Base-by-base conservation (phyloP, 768 basidiomycete species). In the Auriscalpium microsporum region DNA sequence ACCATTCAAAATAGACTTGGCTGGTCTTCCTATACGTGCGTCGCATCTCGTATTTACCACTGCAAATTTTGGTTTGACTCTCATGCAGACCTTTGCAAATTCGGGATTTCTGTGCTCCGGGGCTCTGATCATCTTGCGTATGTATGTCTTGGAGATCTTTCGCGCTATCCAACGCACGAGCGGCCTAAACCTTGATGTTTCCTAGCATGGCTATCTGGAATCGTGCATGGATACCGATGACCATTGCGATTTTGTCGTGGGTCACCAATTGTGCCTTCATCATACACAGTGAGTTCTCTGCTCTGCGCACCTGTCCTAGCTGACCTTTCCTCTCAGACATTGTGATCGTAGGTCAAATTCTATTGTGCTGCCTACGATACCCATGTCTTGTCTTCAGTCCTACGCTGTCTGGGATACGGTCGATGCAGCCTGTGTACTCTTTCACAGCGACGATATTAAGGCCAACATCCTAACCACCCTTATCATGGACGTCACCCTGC, bases 121-220 rank as follows among this genome's bases (percentile, higher is more conserved):
- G 33, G 48, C 34, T 9, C 55, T 58, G n/a, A 52, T 50, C 37
- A 23, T 55, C 28, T 42, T 56, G n/a, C 58, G 58, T 21, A 49
- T 58, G 57, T 58, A 28, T 28, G 23, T 28, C 23, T 5, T 2
- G 23, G 3, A 28, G 5, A 3, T 28, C 2, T 28, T 28, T 28
- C 23, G 23, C 5, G 23, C 23, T 28, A 28, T n/a, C n/a, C 23
- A 28, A 28, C 23, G 23, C 2, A 28, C 23, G 23, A 28, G 23
- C 23, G 23, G 23, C 23, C 23, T 28, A 28, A 28, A 28, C 23
- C 23, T 28, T 28, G 3, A 28, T 28, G 23, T 5, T 5, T 5
- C 23, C 23, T 28, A 28, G 23, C 23, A 28, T 28, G 23, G 23
- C 23, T 28, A 28, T 28, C 23, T 28, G 23, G 23, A 28, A 5